Evolutionary conservation across 495 filamentous ascomycete species (phyloP).

Genomic region (Xylaria grammica): DNA sequence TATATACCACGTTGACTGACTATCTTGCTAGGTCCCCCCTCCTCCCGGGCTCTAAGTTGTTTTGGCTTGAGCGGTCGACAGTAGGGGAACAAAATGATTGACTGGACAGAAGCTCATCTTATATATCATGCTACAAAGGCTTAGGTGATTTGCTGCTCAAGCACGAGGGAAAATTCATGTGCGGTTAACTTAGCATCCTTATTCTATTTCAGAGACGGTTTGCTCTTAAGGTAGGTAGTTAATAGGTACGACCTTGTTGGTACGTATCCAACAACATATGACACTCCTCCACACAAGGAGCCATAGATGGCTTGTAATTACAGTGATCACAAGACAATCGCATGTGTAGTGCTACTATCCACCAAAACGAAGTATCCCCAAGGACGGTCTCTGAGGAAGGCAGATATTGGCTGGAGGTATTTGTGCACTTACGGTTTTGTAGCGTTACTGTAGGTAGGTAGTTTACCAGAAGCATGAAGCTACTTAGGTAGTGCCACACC

Average conservation of each 20-base stretch:
- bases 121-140: neutral
- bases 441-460: too few species aligned
- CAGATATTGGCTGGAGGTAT: too few species aligned
- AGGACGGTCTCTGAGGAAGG: too few species aligned
- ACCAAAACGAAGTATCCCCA: too few species aligned
- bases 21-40: slow-evolving; percentile 52
- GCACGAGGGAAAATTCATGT: neutral
- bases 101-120: neutral
- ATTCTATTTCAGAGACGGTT: neutral
- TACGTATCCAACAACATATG: neutral
- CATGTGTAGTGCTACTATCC: too few species aligned
- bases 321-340: neutral
- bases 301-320: neutral
- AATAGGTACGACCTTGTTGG: neutral
- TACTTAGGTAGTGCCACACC: neutral
- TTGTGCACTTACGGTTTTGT: too few species aligned
- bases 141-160: neutral
- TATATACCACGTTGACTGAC: slow-evolving; percentile 26
- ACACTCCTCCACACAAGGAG: neutral
- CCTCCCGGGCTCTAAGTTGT: slow-evolving; percentile 55
- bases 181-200: slow-evolving; percentile 8
- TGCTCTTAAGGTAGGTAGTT: slow-evolving; percentile 7
- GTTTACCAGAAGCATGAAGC: too few species aligned
- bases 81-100: neutral
- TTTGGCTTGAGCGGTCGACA: neutral